These are phyloP conservation scores for Hymenochaete sp. DNA, from an alignment of 1,284 basidiomycete species.

Conservation along the genomic window DNA sequence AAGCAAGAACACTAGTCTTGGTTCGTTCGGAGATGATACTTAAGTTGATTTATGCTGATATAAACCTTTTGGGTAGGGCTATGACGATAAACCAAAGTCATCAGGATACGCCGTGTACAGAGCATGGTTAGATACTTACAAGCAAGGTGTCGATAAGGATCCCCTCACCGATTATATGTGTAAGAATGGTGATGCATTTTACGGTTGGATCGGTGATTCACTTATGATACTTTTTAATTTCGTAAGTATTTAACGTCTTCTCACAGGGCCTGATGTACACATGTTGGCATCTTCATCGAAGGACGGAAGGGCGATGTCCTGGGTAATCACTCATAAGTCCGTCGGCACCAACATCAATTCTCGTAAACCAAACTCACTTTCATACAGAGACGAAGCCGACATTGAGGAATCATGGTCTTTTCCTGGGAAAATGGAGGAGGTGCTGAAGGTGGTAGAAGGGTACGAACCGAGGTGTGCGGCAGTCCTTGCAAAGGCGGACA, in stretches of 20 bases:
- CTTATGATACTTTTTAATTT: neutral
- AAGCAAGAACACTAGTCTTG: slow-evolving; percentile 22
- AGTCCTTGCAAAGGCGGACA: slow-evolving; percentile 22
- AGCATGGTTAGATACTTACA: slow-evolving; percentile 24
- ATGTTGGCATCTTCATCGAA: slow-evolving; percentile 21
- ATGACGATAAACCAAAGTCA: slow-evolving; percentile 25
- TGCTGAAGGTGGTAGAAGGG: slow-evolving; percentile 23
- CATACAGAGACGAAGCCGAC: slow-evolving; percentile 22
- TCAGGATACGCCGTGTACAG: slow-evolving; percentile 27
- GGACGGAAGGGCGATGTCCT: slow-evolving; percentile 21
- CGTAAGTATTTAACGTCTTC: neutral
- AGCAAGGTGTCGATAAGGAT: slow-evolving; percentile 23
- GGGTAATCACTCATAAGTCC: slow-evolving; percentile 25
- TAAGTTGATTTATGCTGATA: neutral
- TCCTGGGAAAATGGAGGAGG: slow-evolving; percentile 25
- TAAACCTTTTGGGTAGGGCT: slow-evolving; percentile 19
- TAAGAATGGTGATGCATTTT: slow-evolving; percentile 21
- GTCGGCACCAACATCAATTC: slow-evolving; percentile 2
- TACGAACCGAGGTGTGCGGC: slow-evolving; percentile 27
- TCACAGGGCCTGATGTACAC: slow-evolving; percentile 25
- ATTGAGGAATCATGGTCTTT: slow-evolving; percentile 23
- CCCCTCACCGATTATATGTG: slow-evolving; percentile 22
- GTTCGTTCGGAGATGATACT: slow-evolving; percentile 16
- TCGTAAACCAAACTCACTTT: neutral
- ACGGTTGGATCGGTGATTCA: slow-evolving; percentile 23